A percentile compares a stretch with the other conserved stretches of the same genome.
These are phyloP conservation scores for Dothideomycetidae sp. DNA, from an alignment of 2,329 filamentous ascomycete species.

Conservation along the genomic window DNA sequence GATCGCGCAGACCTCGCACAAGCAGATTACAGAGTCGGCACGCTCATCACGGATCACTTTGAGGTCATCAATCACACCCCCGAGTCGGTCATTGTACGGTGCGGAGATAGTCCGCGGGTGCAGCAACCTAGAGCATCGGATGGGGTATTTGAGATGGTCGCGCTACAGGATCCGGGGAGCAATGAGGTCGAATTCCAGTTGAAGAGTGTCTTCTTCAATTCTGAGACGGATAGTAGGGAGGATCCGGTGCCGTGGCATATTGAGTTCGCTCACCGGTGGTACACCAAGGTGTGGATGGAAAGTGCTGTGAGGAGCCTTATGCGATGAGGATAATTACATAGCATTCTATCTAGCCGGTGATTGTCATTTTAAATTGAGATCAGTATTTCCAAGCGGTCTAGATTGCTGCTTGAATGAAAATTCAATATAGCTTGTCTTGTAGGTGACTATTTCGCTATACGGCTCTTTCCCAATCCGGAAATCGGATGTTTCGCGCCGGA, in stretches of 20 bases:
- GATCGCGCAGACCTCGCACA: conserved; percentile 37
- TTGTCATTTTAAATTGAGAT: no score
- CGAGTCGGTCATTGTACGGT: conserved; percentile 47
- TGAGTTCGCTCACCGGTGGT: conserved; percentile 39
- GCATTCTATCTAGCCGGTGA: no score
- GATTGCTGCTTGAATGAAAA: no score
- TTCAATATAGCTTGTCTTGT: no score
- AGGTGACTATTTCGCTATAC: no score
- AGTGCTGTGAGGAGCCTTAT: conserved; percentile 31
- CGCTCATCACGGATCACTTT: conserved; percentile 55
- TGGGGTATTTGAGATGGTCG: conserved; percentile 52
- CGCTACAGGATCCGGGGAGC: conserved; percentile 43
- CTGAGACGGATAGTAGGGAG: conserved; percentile 29
- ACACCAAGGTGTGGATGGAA: conserved; percentile 44
- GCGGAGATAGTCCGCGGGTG: conserved; percentile 49
- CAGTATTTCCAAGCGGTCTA: no score
- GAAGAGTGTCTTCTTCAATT: conserved; percentile 50
- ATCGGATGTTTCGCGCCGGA: no score
- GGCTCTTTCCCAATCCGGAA: no score
- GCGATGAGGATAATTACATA: conserved; percentile 15
- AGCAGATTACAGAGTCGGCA: conserved; percentile 48
- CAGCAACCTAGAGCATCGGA: conserved; percentile 44
- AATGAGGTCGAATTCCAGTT: conserved; percentile 49
- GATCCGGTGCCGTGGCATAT: conserved; percentile 34
- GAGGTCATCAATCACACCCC: conserved; percentile 53